Evolutionary conservation across 306 rosid genomes (phyloP).

Genomic region (Rosa multiflora): DNA sequence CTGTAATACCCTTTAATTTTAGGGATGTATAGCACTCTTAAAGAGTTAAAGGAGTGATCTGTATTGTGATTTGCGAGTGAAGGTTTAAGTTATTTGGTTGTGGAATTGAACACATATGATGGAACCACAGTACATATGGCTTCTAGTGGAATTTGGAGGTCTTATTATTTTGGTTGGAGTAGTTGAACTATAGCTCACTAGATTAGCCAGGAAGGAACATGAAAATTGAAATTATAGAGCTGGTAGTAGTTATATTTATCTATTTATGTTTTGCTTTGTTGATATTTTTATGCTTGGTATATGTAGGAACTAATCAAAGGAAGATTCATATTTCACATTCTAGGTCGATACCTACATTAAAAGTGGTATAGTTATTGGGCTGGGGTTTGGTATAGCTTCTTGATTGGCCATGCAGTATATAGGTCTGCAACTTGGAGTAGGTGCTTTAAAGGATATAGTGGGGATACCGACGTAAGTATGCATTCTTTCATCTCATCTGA

Average conservation of each 20-base stretch:
- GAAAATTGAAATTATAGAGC: background rate
- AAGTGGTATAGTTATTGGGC: conserved; percentile 81
- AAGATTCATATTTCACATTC: conserved; percentile 31
- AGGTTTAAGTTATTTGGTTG: background rate
- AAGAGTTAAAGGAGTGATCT: background rate
- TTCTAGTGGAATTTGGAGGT: background rate
- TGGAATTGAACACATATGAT: background rate
- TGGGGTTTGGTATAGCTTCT: conserved; percentile 82
- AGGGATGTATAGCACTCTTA: background rate
- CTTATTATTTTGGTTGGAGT: background rate
- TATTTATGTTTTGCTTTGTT: background rate
- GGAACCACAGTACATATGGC: background rate
- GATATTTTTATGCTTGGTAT: background rate
- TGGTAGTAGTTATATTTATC: background rate
- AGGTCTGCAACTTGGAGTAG: conserved; percentile 73
- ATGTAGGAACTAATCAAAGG: conserved; percentile 8
- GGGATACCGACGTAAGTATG: conserved; percentile 82
- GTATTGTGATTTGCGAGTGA: background rate
- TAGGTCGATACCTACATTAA: conserved; percentile 73
- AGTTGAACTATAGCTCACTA: background rate
- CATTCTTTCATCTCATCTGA: conserved; percentile 5
- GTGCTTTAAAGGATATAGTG: conserved; percentile 66
- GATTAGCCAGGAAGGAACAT: background rate
- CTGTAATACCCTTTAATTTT: background rate
- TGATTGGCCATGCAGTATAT: conserved; percentile 80